A percentile compares a stretch with the other conserved stretches of the same genome.
Conservation (phyloP, 1,139 yeast species). For the Yamadazyma diospyri region DNA sequence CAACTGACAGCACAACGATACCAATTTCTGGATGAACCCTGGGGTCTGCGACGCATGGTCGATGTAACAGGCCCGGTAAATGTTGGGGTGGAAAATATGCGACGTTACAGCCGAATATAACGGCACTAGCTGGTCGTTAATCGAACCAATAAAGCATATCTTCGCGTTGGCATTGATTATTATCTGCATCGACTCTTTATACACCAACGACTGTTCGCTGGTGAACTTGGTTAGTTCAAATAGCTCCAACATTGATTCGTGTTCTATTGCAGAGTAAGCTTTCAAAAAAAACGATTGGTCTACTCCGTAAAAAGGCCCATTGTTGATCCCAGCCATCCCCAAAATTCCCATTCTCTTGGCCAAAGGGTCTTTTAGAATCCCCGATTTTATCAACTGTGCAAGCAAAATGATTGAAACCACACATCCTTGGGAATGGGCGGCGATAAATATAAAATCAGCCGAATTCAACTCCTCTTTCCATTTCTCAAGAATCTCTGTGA, state of each 20-base stretch:
- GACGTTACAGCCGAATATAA: conserved; percentile 82
- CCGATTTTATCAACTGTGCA: conserved; percentile 68
- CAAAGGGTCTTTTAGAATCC: conserved; percentile 50
- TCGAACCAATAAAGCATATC: conserved; percentile 76
- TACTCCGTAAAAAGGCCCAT: conserved; percentile 89
- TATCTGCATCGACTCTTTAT: conserved; percentile 62
- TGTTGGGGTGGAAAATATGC: conserved; percentile 84
- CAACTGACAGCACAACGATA: conserved; percentile 46
- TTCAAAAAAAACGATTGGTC: conserved; percentile 81
- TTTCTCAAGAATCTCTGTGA: conserved; percentile 65
- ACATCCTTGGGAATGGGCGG: conserved; percentile 94
- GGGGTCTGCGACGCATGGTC: conserved; percentile 60
- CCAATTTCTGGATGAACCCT: conserved; percentile 42
- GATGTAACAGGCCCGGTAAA: conserved; percentile 83
- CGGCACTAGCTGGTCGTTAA: conserved; percentile 40
- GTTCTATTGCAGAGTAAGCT: conserved; percentile 88
- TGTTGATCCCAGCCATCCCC: conserved; percentile 94
- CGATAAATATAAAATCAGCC: conserved; percentile 84
- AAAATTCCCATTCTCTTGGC: conserved; percentile 64
- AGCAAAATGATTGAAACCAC: conserved; percentile 83
- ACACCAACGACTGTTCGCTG: conserved; percentile 67
- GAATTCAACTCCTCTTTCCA: conserved; percentile 68
- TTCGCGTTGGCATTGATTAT: conserved; percentile 71
- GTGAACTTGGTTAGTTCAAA: conserved; percentile 82
- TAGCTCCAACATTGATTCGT: conserved; percentile 77